Evolutionary conservation across 352 stramenopile species (phyloP), one percentile per base, ranked within the genome.

Genomic region (Phytophthora parvispora): DNA sequence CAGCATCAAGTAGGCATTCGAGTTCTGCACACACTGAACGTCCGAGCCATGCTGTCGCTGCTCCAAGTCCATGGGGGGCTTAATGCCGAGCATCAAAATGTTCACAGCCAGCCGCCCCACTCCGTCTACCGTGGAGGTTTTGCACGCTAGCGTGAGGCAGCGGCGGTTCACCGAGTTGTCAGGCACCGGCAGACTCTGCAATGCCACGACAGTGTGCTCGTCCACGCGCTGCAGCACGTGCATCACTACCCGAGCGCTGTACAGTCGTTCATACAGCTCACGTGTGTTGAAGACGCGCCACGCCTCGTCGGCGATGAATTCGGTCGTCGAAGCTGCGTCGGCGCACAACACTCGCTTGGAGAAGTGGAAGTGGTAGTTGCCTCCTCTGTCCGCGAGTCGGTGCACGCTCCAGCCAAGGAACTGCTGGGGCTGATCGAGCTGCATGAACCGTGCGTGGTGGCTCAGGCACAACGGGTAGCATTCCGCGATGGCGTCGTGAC

Each of bases 311-410:
- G 59, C 38, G 22, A 83, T 63, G 3, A 60, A 43, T 10, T 72
- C 4, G 1, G 50, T 42, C 43, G 66, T 31, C n/a, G 43, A 36
- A 15, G 42, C 40, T 22, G 58, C 61, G 28, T 66, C 51, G 29
- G 20, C 38, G 32, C 36, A 64, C n/a, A 58, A 16, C 16, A 79
- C 51, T 20, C 58, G 58, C 53, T 81, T 81, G 13, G 63, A 74
- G 12, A 84, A 77, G 52, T 81, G 76, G 49, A 80, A 84, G 31
- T 75, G 69, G 34, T 68, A 61, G 8, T n/a, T n/a, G n/a, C 64
- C 27, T 4, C 60, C 38, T 4, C 60, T 64, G 25, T 53, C 50
- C 6, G 40, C 56, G 12, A 56, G 49, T 15, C 64, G 60, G 47
- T 69, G 64, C 25, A 73, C 63, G 18, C 22, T 60, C 72, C 72